Evolutionary conservation across 2,329 filamentous ascomycete genomes (phyloP).

Genomic region (Verticillium zaregamsianum): DNA sequence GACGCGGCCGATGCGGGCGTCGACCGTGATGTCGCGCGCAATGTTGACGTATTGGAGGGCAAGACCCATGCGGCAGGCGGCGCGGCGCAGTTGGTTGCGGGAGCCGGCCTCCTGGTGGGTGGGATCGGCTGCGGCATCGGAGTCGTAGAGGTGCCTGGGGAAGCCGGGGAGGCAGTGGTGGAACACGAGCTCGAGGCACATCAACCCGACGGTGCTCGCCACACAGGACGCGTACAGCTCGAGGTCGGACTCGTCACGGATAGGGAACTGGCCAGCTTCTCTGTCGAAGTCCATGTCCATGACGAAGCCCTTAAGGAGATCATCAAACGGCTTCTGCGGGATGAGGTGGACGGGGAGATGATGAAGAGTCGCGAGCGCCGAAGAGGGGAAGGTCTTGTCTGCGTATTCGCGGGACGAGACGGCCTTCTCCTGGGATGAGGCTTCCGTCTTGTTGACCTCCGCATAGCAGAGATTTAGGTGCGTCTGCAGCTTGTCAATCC

Average conservation of each 20-base stretch:
- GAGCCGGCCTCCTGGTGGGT: slow-evolving; percentile 20
- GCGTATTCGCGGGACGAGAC: slow-evolving; percentile 28
- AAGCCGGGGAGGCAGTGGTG: slow-evolving; percentile 36
- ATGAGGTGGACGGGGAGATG: slow-evolving; percentile 56
- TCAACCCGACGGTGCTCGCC: slow-evolving; percentile 67
- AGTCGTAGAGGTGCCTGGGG: neutral
- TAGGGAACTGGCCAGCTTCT: slow-evolving; percentile 40
- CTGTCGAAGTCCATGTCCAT: slow-evolving; percentile 58
- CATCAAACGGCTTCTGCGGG: slow-evolving; percentile 54
- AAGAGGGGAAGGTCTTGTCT: slow-evolving; percentile 44
- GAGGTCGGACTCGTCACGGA: slow-evolving; percentile 53
- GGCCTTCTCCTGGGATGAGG: neutral
- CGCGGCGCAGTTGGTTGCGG: slow-evolving; percentile 41
- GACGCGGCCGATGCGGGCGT: slow-evolving; percentile 61
- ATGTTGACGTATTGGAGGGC: slow-evolving; percentile 78
- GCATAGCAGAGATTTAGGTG: slow-evolving; percentile 53
- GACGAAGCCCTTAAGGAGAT: slow-evolving; percentile 63
- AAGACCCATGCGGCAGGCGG: slow-evolving; percentile 64
- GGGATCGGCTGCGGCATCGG: neutral
- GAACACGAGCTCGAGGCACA: slow-evolving; percentile 65
- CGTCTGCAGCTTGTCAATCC: slow-evolving; percentile 53
- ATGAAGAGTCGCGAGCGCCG: slow-evolving; percentile 49
- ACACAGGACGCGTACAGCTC: slow-evolving; percentile 63
- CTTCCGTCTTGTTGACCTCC: slow-evolving; percentile 10
- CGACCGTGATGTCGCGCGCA: slow-evolving; percentile 65